Conservation (phyloP, 202 grass and related monocot genomes). For the Dendrocalamus latiflorus region DNA sequence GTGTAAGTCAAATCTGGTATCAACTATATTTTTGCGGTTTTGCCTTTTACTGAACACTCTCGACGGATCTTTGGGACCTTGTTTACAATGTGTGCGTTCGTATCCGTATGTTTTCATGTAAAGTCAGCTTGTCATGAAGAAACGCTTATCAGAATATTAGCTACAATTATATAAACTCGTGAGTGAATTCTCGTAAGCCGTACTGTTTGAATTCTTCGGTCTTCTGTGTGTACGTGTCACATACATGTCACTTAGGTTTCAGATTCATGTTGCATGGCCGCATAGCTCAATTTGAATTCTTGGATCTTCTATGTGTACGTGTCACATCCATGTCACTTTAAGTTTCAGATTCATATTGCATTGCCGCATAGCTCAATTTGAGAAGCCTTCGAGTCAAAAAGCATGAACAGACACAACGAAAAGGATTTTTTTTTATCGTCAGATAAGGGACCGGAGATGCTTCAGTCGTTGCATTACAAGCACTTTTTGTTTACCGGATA, state of each 20-base stretch:
- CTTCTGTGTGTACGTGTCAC: no score
- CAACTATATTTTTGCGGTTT: not conserved
- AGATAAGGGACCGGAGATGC: not conserved
- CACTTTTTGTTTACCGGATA: slow-evolving; percentile 20
- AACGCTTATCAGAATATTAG: not conserved
- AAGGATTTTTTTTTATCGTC: not conserved
- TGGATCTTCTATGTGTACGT: not conserved
- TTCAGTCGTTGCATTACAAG: not conserved
- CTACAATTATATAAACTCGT: no score
- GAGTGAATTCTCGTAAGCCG: no score
- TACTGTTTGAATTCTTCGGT: no score
- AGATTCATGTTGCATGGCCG: no score
- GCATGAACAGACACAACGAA: slow-evolving; percentile 19
- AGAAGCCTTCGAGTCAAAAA: not conserved
- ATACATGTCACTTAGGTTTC: no score
- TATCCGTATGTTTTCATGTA: not conserved
- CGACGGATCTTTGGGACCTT: not conserved
- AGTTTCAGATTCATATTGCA: no score
- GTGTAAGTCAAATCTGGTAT: not conserved
- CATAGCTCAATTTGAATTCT: not conserved
- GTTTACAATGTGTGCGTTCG: not conserved
- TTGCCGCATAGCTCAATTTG: not conserved
- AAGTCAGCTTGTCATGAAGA: not conserved
- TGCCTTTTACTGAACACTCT: not conserved
- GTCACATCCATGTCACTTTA: not conserved